Evolutionary conservation across 768 basidiomycete genomes (phyloP), one percentile per base, ranked within the genome.

Genomic region (Coprinopsis cinerea): DNA sequence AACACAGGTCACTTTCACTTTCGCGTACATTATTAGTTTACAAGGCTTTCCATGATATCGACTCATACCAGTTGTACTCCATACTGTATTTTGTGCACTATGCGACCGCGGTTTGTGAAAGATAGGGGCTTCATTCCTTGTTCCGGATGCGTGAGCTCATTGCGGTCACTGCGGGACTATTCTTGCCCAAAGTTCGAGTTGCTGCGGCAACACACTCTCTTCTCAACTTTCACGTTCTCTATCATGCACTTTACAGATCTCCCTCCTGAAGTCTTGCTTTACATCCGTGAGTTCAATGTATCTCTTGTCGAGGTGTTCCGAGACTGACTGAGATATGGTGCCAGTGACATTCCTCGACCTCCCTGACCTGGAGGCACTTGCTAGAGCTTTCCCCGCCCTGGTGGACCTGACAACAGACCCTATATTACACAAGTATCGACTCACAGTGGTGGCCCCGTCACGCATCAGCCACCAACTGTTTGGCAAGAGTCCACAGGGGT

Each of bases 291-390:
- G 77, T 59, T 36, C 36, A 35, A 25, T 22, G 9, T 14, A 22
- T 49, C 26, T 46, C 9, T 45, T 27, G 14, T 44, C 40, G n/a
- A 14, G 24, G 28, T 28, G 24, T 34, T 41, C 13, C 17, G 27
- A 24, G 45, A 25, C 44, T 48, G 39, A 30, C 17, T 49, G 10
- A 51, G 18, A 39, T 20, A 24, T 48, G 18, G 39, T 41, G 36
- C 40, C 49, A 87, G 85, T 85, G 39, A 80, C 82, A 0, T 88
- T 78, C 61, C 71, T 89, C 48, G 87, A 88, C 63, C 64, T 88
- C 4, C 86, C 87, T 0, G 87, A 89, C 59, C 74, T 88, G 40
- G 75, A 75, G 41, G 58, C 70, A 1, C 61, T 86, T 34, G 72
- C 76, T 6, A 73, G 68, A 48, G 68, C 75, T 23, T 74, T 68